Base-by-base conservation (phyloP, 2,329 filamentous ascomycete species). In the Ceratocystis colombiana region DNA sequence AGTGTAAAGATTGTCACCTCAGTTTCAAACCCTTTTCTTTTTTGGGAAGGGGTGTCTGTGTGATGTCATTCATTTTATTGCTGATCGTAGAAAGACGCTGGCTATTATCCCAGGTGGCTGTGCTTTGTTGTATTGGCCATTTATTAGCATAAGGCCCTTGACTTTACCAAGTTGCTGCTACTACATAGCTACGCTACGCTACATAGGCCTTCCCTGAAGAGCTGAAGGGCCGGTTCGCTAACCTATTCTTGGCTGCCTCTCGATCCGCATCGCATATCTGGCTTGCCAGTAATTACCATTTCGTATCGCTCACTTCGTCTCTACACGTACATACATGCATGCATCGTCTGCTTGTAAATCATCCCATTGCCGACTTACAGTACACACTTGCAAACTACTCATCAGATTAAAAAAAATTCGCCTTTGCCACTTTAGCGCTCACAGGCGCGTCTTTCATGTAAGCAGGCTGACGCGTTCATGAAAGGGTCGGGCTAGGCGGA, bases 381-480 rank as follows among this genome's bases (percentile, higher is more conserved):
- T 41, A 12, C 37, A 41, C 10, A 15, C 37, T 41, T 41, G 10
- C 37, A 41, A 41, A 41, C 37, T 41, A 12, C 37, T 4, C 10
- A 41, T 41, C 48, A 50, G 20, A 10, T 10, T 22, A 8, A 10
- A 17, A 2, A 20, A 20, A 20, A 20, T 12, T 20, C n/a, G 7
- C 48, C 12, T 50, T 5, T 50, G n/a, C 5, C 20, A 22, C n/a
- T 22, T 25, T 8, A 57, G 53, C 53, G 15, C 12, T n/a, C 15
- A n/a, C 48, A 22, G 53, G 10, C 53, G 28, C 28, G 53, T 30
- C 20, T 30, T 57, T 57, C 10, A 33, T 30, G 53, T 22, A 22
- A 22, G 22, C 53, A 57, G 3, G 53, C 53, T 57, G 53, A 57
- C 53, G 53, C 28, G 53, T 57, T 57, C 53, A 12, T 15, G 48